Base-by-base conservation (phyloP, 2,329 filamentous ascomycete species). In the Microcyclosporella mali region DNA sequence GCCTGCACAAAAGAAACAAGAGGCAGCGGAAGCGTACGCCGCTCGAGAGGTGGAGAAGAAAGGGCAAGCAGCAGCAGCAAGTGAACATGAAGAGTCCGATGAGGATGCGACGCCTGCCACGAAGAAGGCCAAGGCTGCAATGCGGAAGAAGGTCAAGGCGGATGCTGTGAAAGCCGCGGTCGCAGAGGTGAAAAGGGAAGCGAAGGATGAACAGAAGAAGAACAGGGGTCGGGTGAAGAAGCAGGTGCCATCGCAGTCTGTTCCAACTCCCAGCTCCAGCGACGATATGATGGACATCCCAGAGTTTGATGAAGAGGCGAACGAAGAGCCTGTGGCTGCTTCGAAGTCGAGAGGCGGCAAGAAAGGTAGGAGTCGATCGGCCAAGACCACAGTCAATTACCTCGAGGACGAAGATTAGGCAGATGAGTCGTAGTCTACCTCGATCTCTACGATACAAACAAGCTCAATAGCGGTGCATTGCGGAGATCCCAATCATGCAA, bases 111-210 rank as follows among this genome's bases (percentile, higher is more conserved):
- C 61, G 17, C 61, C 62, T 25, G 65, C 61, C 15, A 69, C 65
- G 47, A 69, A 69, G 52, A 62, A 59, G 40, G 59, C 63, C 18
- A 69, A 66, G 54, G 66, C 54, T 25, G 55, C 56, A 0, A 53
- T 59, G 49, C 55, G 50, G 16, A 53, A 54, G 40, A 57, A 57
- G 29, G 47, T 45, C 17, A 51, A 50, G 27, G 45, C 50, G 2
- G 47, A 52, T 29, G 47, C 51, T 2, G 46, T 51, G n/a, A 58
- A 56, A 33, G 52, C 49, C 11, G 52, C 49, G n/a, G 53, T 51
- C 19, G 39, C 42, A 9, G 40, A 37, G 34, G 40, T 44, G 12
- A 43, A 47, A 7, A 47, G 47, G 36, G 25, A 33, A 10, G 36
- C 37, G 19, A 40, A 43, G 15, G 34, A 37, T 7, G 28, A 30